phyloP scores from a whole-genome alignment of 495 filamentous ascomycete genomes.

The Penicillium longicatenatum region DNA sequence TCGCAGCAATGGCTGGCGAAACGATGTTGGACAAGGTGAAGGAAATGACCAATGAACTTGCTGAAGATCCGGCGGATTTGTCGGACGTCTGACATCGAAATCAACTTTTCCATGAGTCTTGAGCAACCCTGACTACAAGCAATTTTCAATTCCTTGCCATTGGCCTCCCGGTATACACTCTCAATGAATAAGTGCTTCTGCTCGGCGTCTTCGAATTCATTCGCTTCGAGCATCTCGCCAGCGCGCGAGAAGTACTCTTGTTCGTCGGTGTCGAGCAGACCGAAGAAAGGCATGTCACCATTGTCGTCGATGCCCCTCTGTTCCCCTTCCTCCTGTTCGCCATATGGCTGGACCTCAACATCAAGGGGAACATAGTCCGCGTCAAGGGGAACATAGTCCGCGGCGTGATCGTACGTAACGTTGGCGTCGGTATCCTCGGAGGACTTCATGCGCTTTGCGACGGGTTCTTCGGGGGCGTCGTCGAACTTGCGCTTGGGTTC shows the following conservation, averaged over 20 bases:
- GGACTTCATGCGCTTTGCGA: slow-evolving; percentile 43
- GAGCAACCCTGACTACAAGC: slow-evolving; percentile 95
- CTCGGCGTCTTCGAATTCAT: slow-evolving; percentile 77
- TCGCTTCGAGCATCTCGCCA: slow-evolving; percentile 83
- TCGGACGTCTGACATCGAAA: slow-evolving; percentile 71
- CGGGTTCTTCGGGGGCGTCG: slow-evolving; percentile 40
- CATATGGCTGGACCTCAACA: slow-evolving; percentile 19
- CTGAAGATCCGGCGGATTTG: slow-evolving; percentile 86
- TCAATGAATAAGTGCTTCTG: slow-evolving; percentile 78
- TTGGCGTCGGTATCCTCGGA: slow-evolving; percentile 23
- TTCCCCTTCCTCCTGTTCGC: slow-evolving; percentile 15
- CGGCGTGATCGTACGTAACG: slow-evolving; percentile 20
- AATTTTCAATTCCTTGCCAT: slow-evolving; percentile 92
- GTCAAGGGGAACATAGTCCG: slow-evolving; percentile 41
- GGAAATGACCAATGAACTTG: slow-evolving; percentile 84
- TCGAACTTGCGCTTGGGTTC: slow-evolving; percentile 47
- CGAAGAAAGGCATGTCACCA: slow-evolving; percentile 72
- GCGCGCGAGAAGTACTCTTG: slow-evolving; percentile 92
- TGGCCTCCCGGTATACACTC: slow-evolving; percentile 82
- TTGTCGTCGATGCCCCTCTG: background rate
- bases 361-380: slow-evolving; percentile 45
- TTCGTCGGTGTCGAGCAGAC: slow-evolving; percentile 85
- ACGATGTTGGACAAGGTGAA: slow-evolving; percentile 86
- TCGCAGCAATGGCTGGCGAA: slow-evolving; percentile 98
- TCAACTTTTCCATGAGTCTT: slow-evolving; percentile 85